Conservation (phyloP, 129 eudicot species). For the Arctium lappa region DNA sequence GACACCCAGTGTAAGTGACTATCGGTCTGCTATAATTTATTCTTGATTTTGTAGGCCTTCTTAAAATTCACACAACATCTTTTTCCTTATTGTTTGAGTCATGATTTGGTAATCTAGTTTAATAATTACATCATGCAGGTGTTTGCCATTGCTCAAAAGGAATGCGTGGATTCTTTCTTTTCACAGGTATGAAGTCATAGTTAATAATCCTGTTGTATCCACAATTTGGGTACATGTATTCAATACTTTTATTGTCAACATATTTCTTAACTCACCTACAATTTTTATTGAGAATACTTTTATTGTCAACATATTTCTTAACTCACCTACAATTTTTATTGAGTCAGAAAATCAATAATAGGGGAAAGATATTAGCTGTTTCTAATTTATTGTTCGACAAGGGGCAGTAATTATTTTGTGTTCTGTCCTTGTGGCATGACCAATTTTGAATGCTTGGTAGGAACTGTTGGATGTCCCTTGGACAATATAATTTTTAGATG, state of each 20-base stretch:
- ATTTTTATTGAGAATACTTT: background rate
- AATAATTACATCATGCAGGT: slow-evolving; percentile 52
- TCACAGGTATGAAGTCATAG: slow-evolving; percentile 64
- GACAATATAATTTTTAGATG: background rate
- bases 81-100: background rate
- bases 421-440: background rate
- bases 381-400: background rate
- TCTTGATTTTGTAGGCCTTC: background rate
- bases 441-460: background rate
- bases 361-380: background rate
- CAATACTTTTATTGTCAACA: background rate
- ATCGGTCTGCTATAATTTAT: background rate
- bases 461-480: background rate
- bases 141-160: slow-evolving; percentile 93
- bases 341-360: background rate
- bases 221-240: background rate
- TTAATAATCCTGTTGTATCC: background rate
- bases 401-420: background rate
- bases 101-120: background rate
- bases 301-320: background rate
- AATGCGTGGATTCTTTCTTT: slow-evolving; percentile 84
- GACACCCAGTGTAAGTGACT: slow-evolving; percentile 82
- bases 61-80: background rate
- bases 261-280: background rate
- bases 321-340: background rate